Base-by-base conservation (phyloP, 2,329 filamentous ascomycete genomes). In the Sporothrix variecibatus region DNA sequence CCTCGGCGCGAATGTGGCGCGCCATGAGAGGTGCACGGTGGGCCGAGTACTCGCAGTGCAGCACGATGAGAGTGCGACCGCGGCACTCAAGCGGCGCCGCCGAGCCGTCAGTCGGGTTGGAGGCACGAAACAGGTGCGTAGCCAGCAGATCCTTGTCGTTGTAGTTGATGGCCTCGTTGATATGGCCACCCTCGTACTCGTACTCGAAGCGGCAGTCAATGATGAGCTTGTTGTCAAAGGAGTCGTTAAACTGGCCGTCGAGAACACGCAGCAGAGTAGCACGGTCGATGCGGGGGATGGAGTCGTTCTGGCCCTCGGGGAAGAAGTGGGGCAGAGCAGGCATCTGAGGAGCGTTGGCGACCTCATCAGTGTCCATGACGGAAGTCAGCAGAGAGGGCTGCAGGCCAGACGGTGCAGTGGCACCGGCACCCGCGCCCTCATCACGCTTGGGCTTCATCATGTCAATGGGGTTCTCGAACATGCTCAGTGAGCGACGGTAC, bases 121-220 rank as follows among this genome's bases (percentile, higher is more conserved):
- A 87, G 73, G 34, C 34, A 4, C 90, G 84, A 82, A 99, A 97
- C 68, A 99, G 89, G 78, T 95, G 90, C 73, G 87, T 86, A 9
- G 94, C 90, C 74, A 99, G 87, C 75, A 93, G 85, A 79, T 99
- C 95, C 84, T 98, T 98, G 85, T 98, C 94, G 83, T 97, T 98
- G 86, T 94, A 96, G 86, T 99, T 99, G 84, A 97, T 87, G 60
- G 96, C 96, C 23, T 93, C 93, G 78, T 94, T 89, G 80, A 99
- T 98, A 82, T 99, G 96, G 46, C 96, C 96, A 73, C 96, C 96
- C 20, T 97, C 92, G 81, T 97, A 99, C 84, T 99, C 96, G 82
- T 99, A 99, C 86, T 99, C 96, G 81, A 99, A 99, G 26, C 96
- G 93, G 82, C 96, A 99, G 83, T 99, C 96, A 79, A 99, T 92